These are phyloP conservation scores for Thinopyrum elongatum DNA, from an alignment of 176 grass and related monocot species.

Conservation along the genomic window DNA sequence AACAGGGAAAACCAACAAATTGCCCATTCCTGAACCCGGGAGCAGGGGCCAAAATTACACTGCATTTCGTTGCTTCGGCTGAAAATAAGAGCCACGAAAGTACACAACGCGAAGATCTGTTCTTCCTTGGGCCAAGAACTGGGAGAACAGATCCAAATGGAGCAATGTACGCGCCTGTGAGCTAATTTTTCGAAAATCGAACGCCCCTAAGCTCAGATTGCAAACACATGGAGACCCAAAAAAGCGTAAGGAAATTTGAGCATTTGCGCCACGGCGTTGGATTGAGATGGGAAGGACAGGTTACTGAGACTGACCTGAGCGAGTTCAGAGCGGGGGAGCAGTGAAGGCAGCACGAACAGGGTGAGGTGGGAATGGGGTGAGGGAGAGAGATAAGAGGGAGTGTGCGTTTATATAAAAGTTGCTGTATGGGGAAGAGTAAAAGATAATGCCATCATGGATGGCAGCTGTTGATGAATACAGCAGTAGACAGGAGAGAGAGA, in stretches of 20 bases:
- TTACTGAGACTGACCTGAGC: slow-evolving; percentile 55
- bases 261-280: background rate
- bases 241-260: background rate
- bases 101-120: slow-evolving; percentile 22
- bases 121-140: slow-evolving; percentile 35
- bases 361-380: background rate
- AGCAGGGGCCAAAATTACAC: background rate
- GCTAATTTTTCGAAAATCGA: background rate
- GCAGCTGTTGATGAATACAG: slow-evolving; percentile 36
- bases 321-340: slow-evolving; percentile 30
- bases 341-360: slow-evolving; percentile 33
- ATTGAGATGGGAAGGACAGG: background rate
- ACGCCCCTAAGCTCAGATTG: background rate
- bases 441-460: slow-evolving; percentile 47
- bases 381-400: slow-evolving; percentile 9
- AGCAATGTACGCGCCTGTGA: background rate
- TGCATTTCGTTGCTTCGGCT: slow-evolving; percentile 32
- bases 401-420: slow-evolving; percentile 49
- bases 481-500: background rate
- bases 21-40: background rate
- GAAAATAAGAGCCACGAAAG: slow-evolving; percentile 29
- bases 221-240: background rate
- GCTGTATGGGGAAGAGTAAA: slow-evolving; percentile 22
- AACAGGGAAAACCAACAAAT: background rate
- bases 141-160: slow-evolving; percentile 43